Evolutionary conservation across 805 yeast species (phyloP).

Genomic region (Wickerhamomyces pijperi): DNA sequence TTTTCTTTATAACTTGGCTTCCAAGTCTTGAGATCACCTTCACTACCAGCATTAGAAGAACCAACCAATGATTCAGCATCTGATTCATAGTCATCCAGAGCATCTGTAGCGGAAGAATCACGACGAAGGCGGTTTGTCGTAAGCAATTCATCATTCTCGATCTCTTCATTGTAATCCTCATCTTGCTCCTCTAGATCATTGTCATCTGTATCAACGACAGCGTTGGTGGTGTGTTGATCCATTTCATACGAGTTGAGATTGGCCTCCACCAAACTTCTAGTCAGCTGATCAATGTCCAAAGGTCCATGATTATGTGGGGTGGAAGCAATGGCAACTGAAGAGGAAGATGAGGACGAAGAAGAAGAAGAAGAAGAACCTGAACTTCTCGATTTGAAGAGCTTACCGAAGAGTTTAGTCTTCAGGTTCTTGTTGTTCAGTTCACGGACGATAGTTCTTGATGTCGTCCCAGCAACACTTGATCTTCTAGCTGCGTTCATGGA

Average conservation of each 20-base stretch:
- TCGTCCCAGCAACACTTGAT: slow-evolving; percentile 10
- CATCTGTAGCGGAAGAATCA: neutral
- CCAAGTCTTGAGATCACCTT: slow-evolving; percentile 29
- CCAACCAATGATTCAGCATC: slow-evolving; percentile 8
- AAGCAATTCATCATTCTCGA: slow-evolving; percentile 5
- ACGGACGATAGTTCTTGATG: neutral
- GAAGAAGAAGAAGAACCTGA: neutral
- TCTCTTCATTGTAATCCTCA: slow-evolving; percentile 16
- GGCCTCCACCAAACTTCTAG: slow-evolving; percentile 1
- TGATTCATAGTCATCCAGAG: slow-evolving; percentile 8
- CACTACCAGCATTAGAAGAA: slow-evolving; percentile 15
- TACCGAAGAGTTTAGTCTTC: neutral
- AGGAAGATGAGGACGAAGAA: neutral
- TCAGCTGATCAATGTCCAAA: slow-evolving; percentile 4
- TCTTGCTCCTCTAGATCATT: slow-evolving; percentile 7
- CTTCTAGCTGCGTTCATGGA: slow-evolving; percentile 13
- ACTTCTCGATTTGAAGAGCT: slow-evolving; percentile 1
- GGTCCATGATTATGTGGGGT: neutral
- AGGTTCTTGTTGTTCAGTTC: neutral
- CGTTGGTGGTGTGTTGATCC: neutral
- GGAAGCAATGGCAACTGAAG: neutral
- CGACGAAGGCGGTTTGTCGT: neutral
- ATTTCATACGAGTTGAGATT: neutral
- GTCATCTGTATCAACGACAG: neutral
- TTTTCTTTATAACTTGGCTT: slow-evolving; percentile 28